phyloP scores from a whole-genome alignment of 257 asterid species.

The Paraleonurus japonicus region DNA sequence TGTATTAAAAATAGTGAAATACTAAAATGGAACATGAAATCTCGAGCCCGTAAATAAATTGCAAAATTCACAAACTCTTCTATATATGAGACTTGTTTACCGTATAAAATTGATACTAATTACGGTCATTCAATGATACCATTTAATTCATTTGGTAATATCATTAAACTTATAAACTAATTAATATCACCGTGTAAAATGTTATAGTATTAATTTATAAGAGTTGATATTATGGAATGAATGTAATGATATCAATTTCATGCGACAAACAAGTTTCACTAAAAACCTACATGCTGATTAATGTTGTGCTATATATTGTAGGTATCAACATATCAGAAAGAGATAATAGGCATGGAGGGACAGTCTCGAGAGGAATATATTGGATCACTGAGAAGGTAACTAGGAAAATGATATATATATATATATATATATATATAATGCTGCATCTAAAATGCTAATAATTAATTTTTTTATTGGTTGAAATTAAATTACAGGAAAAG shows the following conservation, averaged over 20 bases:
- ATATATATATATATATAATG: background rate
- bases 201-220: too few relatives aligned
- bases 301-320: constrained; percentile 15
- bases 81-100: too few relatives aligned
- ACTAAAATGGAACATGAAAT: too few relatives aligned
- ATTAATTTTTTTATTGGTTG: background rate
- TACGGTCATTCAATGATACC: too few relatives aligned
- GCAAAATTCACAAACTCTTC: too few relatives aligned
- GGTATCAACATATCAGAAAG: constrained; percentile 63
- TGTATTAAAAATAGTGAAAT: background rate
- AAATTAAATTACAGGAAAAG: constrained; percentile 56
- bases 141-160: too few relatives aligned
- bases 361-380: constrained; percentile 87
- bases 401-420: background rate
- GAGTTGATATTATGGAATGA: too few relatives aligned
- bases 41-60: background rate
- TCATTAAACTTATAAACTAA: too few relatives aligned
- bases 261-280: too few relatives aligned
- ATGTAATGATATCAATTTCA: too few relatives aligned
- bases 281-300: background rate
- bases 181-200: too few relatives aligned
- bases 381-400: constrained; percentile 75
- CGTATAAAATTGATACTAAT: too few relatives aligned
- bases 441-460: background rate
- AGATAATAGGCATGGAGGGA: constrained; percentile 61